Evolutionary conservation across 345 rosid genomes (phyloP), one percentile per base, ranked within the genome.

Genomic region (Anastatica hierochuntica): DNA sequence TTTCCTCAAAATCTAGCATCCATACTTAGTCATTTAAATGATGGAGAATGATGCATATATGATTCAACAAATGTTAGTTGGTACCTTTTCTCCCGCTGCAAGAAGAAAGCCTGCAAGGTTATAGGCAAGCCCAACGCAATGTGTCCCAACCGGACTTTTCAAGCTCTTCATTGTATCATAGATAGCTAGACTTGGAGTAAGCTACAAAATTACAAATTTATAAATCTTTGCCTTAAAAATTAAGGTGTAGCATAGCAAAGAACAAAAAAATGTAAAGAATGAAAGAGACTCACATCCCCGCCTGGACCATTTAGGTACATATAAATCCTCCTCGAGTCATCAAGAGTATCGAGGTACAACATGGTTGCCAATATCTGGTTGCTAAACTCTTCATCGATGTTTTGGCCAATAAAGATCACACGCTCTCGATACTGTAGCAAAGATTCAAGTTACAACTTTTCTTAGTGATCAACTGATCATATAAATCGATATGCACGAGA

Each of bases 81-180:
- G n/a, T 64, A 92, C 96, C 85, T 92, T 92, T 29, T 87, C 90
- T 27, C 98, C 96, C 2, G 90, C 96, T 19, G 95, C 80, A 40
- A 92, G 81, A 58, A 87, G 75, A 67, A 87, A 87, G 19, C 80
- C 95, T n/a, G 90, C 88, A 46, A 92, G 74, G 72, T 87, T 79
- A 73, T 77, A 82, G 26, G 98, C 85, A 70, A 61, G 76, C 64
- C 96, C 96, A 2, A 84, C 69, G 52, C 84, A 77, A 42, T 77
- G 78, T 43, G 98, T 92, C 17, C 81, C 85, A 15, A 84, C 66
- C 5, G 90, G 88, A 72, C 84, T 81, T 72, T 79, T 79, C 81
- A 92, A 66, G 74, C 84, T 80, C 61, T 81, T 76, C 95, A 87
- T 77, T 4, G 96, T 84, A 60, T 90, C 95, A 30, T 90, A 90